A percentile compares a stretch with the other conserved stretches of the same genome.
These are phyloP conservation scores for Mallotus nudiflorus DNA, from an alignment of 345 rosid genomes.

Conservation along the genomic window DNA sequence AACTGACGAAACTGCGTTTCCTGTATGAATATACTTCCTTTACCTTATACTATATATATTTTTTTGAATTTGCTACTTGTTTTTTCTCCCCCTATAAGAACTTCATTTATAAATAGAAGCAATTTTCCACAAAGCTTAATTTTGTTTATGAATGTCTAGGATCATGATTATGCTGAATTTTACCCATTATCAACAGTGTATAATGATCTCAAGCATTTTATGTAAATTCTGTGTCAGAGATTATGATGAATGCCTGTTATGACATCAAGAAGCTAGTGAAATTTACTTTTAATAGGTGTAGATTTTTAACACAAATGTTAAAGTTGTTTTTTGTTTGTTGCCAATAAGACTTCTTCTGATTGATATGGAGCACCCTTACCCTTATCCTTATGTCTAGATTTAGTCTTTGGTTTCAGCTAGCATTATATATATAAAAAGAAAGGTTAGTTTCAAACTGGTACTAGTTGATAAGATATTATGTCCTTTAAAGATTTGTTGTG, in stretches of 20 bases:
- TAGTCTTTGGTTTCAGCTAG: too few relatives aligned
- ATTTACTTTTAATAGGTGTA: not conserved
- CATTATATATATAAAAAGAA: not conserved
- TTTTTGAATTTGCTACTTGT: not conserved
- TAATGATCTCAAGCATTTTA: not conserved
- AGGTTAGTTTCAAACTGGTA: not conserved
- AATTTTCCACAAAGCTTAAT: not conserved
- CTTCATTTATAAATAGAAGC: not conserved
- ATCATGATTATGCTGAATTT: not conserved
- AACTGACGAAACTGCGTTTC: slow-evolving; percentile 36
- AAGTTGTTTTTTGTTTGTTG: not conserved
- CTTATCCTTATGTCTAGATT: too few relatives aligned
- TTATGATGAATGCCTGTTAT: not conserved
- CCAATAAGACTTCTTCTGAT: not conserved
- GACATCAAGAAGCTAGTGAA: not conserved
- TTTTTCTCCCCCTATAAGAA: not conserved
- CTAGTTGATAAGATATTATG: not conserved
- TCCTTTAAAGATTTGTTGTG: not conserved
- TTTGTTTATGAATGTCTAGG: not conserved
- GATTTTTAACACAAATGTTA: not conserved
- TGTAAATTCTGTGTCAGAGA: not conserved
- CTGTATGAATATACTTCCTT: slow-evolving; percentile 32
- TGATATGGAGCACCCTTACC: not conserved
- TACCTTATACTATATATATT: not conserved
- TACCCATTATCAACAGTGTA: not conserved